phyloP scores from a whole-genome alignment of 2,329 filamentous ascomycete species.

The Ophiostoma tasmaniense region DNA sequence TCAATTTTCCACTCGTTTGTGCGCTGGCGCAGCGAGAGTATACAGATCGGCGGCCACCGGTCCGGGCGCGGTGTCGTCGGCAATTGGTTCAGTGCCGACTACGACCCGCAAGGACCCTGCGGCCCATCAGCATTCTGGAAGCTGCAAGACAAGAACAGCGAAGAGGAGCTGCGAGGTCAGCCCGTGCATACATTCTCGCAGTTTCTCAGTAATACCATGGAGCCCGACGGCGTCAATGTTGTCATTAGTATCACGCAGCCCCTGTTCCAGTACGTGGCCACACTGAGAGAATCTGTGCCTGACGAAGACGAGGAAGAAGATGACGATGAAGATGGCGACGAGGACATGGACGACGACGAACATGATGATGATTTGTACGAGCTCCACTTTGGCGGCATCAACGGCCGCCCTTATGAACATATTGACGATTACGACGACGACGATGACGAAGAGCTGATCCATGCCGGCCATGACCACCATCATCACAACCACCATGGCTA shows the following conservation, averaged over 20 bases:
- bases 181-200: slow-evolving; percentile 7
- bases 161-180: background rate
- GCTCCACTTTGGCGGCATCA: background rate
- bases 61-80: slow-evolving; percentile 62
- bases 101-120: slow-evolving; percentile 54
- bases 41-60: slow-evolving; percentile 61
- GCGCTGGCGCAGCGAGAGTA: slow-evolving; percentile 66
- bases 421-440: slow-evolving; percentile 17
- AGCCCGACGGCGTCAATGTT: slow-evolving; percentile 8
- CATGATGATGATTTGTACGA: background rate
- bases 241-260: slow-evolving; percentile 17
- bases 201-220: slow-evolving; percentile 9
- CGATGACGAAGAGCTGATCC: background rate
- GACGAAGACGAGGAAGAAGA: background rate
- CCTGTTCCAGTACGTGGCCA: background rate
- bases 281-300: background rate
- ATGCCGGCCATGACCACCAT: slow-evolving; percentile 18
- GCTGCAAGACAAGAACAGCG: slow-evolving; percentile 28
- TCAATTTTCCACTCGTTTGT: slow-evolving; percentile 59
- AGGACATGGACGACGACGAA: slow-evolving; percentile 17
- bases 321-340: slow-evolving; percentile 5
- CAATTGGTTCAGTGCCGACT: slow-evolving; percentile 73
- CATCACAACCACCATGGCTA: slow-evolving; percentile 16
- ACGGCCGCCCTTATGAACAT: background rate
- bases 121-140: slow-evolving; percentile 77